Percentiles rank a stretch among this genome's conserved stretches.
phyloP scores from a whole-genome alignment of 148 eudicot genomes.

The Rhododendron griersonianum region DNA sequence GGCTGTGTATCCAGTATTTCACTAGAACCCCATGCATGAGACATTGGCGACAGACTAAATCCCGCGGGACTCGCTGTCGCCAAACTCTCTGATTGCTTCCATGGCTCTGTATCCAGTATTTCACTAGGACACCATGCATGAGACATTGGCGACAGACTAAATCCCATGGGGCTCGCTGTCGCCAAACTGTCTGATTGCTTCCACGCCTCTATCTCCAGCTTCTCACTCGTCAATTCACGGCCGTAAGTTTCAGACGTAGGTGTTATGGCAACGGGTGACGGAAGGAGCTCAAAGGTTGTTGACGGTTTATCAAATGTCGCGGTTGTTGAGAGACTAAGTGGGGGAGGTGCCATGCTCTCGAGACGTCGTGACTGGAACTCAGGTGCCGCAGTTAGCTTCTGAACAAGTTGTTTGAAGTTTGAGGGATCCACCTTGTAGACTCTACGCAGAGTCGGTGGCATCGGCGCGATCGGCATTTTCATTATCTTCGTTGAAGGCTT shows the following conservation, averaged over 20 bases:
- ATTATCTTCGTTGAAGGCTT: constrained; percentile 6
- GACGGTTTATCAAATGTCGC: not conserved
- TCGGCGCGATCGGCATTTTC: constrained; percentile 30
- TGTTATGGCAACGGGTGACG: not conserved
- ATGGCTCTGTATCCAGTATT: not conserved
- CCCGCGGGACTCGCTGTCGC: constrained; percentile 25
- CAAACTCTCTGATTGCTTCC: constrained; percentile 6
- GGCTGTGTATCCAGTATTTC: not conserved
- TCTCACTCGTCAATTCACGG: not conserved
- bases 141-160: constrained; percentile 45
- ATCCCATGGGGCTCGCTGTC: constrained; percentile 25
- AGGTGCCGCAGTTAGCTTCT: constrained; percentile 49
- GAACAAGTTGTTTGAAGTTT: constrained; percentile 64
- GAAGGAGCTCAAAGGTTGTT: not conserved
- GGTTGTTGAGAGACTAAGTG: constrained; percentile 20
- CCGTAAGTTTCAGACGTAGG: not conserved
- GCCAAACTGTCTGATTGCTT: constrained; percentile 10
- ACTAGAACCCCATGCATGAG: constrained; percentile 42
- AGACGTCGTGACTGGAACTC: constrained; percentile 22
- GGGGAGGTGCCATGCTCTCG: constrained; percentile 45
- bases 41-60: constrained; percentile 45
- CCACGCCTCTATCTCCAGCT: not conserved
- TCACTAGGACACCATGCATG: constrained; percentile 40
- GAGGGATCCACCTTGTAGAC: constrained; percentile 56
- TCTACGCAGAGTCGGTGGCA: constrained; percentile 36